Evolutionary conservation across 495 filamentous ascomycete genomes (phyloP).

Genomic region (Aspergillus incahuasiensis): DNA sequence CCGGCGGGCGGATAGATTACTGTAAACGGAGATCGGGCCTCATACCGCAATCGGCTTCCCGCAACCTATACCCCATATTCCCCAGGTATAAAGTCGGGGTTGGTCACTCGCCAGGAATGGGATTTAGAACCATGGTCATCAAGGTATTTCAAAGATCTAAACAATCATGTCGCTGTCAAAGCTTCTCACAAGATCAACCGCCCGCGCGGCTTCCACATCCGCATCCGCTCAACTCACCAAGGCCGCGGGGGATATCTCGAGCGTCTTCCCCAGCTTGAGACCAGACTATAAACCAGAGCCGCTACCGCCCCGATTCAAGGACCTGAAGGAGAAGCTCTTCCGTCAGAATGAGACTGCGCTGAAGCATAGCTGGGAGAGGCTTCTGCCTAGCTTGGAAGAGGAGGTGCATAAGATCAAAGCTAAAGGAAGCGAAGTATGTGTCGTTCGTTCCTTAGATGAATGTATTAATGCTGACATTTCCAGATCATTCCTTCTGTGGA

Average conservation of each 20-base stretch:
- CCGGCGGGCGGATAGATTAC: constrained; percentile 3
- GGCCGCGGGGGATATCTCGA: constrained; percentile 70
- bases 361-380: constrained; percentile 61
- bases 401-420: constrained; percentile 42
- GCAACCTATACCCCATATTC: constrained; percentile 13
- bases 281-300: constrained; percentile 60
- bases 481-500: constrained; percentile 58
- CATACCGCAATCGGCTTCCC: constrained; percentile 9
- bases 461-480: background rate
- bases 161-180: constrained; percentile 29
- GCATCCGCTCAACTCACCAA: constrained; percentile 36
- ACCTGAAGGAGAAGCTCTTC: constrained; percentile 66
- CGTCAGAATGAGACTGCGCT: constrained; percentile 58
- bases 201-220: constrained; percentile 35
- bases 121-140: background rate
- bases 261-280: constrained; percentile 71
- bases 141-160: background rate
- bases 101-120: background rate
- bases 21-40: constrained; percentile 13
- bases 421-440: constrained; percentile 47
- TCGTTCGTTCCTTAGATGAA: background rate
- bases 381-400: constrained; percentile 56
- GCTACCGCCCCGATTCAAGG: constrained; percentile 65
- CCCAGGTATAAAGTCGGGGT: constrained; percentile 8
- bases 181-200: constrained; percentile 29